A percentile compares a stretch with the other conserved stretches of the same genome.
Evolutionary conservation across 1,139 yeast species (phyloP).

Genomic region (Protomyces gravidus): DNA sequence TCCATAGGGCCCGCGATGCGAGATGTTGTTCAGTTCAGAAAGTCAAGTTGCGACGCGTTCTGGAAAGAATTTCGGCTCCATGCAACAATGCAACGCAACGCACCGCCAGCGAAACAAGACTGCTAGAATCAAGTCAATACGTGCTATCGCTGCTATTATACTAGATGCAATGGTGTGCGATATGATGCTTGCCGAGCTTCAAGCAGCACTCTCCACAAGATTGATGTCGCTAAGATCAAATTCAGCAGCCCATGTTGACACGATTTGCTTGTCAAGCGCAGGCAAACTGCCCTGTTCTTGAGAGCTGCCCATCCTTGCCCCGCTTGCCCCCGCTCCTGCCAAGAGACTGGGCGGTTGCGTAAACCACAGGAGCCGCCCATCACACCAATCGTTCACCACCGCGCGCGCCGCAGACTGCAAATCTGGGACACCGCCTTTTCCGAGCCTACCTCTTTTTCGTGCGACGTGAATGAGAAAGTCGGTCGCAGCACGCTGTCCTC

Average conservation of each 20-base stretch:
- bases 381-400: constrained; percentile 93
- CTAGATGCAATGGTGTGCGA: no score
- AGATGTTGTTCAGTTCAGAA: no score
- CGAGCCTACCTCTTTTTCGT: constrained; percentile 83
- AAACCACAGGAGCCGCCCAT: constrained; percentile 92
- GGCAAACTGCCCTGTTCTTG: no score
- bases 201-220: constrained; percentile 39
- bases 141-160: no score
- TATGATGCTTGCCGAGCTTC: no score
- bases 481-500: constrained; percentile 44
- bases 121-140: no score
- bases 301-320: constrained; percentile 42
- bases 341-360: constrained; percentile 51
- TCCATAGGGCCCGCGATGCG: not conserved
- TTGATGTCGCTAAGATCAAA: constrained; percentile 78
- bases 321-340: constrained; percentile 48
- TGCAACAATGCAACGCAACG: no score
- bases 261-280: constrained; percentile 77
- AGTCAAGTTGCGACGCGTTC: no score
- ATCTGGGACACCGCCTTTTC: constrained; percentile 91
- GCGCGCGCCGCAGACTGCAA: constrained; percentile 76
- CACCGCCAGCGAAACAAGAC: no score
- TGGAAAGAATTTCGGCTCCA: no score
- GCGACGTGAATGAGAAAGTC: constrained; percentile 90
- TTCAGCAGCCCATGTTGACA: constrained; percentile 87